phyloP scores from a whole-genome alignment of 1,284 basidiomycete species.

The Cutaneotrichosporon cyanovorans region DNA sequence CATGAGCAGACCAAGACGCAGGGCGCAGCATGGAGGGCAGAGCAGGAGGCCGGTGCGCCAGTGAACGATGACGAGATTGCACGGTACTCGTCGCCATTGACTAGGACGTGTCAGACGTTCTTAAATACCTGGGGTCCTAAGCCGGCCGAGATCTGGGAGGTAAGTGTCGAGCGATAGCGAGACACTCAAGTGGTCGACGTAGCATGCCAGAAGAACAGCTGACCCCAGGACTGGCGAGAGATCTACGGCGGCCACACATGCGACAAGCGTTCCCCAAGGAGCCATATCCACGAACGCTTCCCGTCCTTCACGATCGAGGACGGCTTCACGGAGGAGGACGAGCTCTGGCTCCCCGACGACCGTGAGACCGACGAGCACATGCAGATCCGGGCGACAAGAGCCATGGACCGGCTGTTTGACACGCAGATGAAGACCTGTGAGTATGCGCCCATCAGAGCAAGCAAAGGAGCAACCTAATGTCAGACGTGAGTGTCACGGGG shows the following conservation, averaged over 20 bases:
- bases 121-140: slow-evolving; percentile 55
- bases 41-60: slow-evolving; percentile 53
- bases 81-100: slow-evolving; percentile 65
- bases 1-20: slow-evolving; percentile 56
- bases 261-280: slow-evolving; percentile 34
- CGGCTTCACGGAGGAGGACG: slow-evolving; percentile 64
- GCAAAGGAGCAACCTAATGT: not conserved
- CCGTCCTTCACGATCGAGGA: slow-evolving; percentile 59
- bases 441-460: too few relatives aligned
- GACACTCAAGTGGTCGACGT: too few relatives aligned
- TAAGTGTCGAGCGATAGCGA: slow-evolving; percentile 10
- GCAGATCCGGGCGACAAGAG: slow-evolving; percentile 52
- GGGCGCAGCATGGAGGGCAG: slow-evolving; percentile 55
- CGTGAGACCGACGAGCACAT: slow-evolving; percentile 60
- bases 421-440: slow-evolving; percentile 49
- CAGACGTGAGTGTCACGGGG: slow-evolving; percentile 47
- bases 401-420: slow-evolving; percentile 61
- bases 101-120: slow-evolving; percentile 63
- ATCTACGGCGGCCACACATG: slow-evolving; percentile 44
- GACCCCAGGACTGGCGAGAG: slow-evolving; percentile 35
- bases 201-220: not conserved
- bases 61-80: slow-evolving; percentile 53
- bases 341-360: slow-evolving; percentile 58
- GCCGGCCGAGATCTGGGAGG: slow-evolving; percentile 40
- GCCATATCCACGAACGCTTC: slow-evolving; percentile 54